These are phyloP conservation scores for Melanomma pulvis-pyrius DNA, from an alignment of 495 filamentous ascomycete species.

Conservation along the genomic window DNA sequence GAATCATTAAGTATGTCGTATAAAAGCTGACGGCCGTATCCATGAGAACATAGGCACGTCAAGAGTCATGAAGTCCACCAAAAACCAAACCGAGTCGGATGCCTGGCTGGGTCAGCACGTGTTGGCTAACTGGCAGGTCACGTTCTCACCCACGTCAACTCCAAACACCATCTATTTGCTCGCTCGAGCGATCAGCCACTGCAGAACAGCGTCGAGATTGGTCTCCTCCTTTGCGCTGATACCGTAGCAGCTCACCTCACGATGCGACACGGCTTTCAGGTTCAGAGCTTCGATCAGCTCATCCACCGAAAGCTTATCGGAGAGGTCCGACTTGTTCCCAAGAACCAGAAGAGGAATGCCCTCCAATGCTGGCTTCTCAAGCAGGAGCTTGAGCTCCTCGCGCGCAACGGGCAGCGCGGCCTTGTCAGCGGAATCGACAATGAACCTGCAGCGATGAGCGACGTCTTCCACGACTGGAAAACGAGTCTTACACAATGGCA, in stretches of 20 bases:
- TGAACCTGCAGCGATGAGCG: constrained; percentile 64
- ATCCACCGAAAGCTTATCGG: constrained; percentile 84
- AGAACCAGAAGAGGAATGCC: constrained; percentile 95
- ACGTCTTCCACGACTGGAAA: neutral
- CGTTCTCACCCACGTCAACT: constrained; percentile 1
- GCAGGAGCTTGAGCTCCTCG: constrained; percentile 87
- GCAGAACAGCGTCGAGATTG: constrained; percentile 93
- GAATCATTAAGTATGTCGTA: constrained; percentile 42
- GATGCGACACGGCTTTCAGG: constrained; percentile 82
- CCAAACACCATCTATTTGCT: constrained; percentile 53
- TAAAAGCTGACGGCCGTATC: constrained; percentile 40
- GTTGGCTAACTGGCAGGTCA: constrained; percentile 5
- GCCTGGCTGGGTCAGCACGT: neutral
- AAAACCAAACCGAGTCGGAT: constrained; percentile 11
- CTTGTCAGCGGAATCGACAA: constrained; percentile 87
- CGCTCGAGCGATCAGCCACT: constrained; percentile 92
- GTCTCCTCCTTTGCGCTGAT: constrained; percentile 99
- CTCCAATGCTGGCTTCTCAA: constrained; percentile 81
- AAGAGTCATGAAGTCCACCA: constrained; percentile 34
- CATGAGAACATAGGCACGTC: constrained; percentile 34
- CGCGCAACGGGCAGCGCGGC: constrained; percentile 81
- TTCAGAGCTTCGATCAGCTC: constrained; percentile 93
- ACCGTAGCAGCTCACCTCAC: constrained; percentile 97
- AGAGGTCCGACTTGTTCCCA: constrained; percentile 95
- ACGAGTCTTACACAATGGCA: constrained; percentile 78